Percentiles rank a stretch among this genome's conserved stretches.
phyloP scores from a whole-genome alignment of 306 rosid species.

The Rosa rugosa region DNA sequence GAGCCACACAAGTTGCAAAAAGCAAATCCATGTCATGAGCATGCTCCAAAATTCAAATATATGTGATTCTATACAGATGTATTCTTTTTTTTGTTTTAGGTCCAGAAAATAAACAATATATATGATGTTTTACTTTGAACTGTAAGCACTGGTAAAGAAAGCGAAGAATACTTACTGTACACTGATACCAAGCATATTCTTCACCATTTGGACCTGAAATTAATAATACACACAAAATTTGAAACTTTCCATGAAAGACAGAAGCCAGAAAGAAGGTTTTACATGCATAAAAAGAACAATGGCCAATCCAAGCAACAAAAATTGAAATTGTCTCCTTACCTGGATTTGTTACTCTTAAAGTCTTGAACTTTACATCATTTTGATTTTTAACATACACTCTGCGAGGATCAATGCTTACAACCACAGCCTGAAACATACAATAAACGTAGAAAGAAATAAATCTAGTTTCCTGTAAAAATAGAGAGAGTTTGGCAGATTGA shows the following conservation, averaged over 20 bases:
- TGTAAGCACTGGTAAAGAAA: slow-evolving; percentile 12
- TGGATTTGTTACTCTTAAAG: slow-evolving; percentile 51
- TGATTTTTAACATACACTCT: slow-evolving; percentile 74
- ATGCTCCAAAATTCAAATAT: background rate
- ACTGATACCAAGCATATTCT: slow-evolving; percentile 96
- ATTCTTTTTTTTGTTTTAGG: background rate
- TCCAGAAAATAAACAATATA: background rate
- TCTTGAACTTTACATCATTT: slow-evolving; percentile 69
- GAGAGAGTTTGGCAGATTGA: slow-evolving; percentile 10
- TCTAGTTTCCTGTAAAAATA: background rate
- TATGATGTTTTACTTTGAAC: slow-evolving; percentile 9
- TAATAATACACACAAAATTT: background rate
- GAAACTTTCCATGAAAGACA: background rate
- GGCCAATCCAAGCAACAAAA: slow-evolving; percentile 9
- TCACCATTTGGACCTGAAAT: slow-evolving; percentile 96
- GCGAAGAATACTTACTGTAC: slow-evolving; percentile 61
- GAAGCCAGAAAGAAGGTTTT: background rate
- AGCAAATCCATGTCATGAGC: background rate
- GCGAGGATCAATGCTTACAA: slow-evolving; percentile 92
- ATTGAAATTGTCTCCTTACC: slow-evolving; percentile 42
- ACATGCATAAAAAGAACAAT: background rate
- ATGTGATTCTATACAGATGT: background rate
- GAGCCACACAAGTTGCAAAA: background rate
- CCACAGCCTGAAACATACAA: slow-evolving; percentile 74
- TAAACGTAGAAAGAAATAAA: slow-evolving; percentile 8